Percentiles rank a stretch among this genome's conserved stretches.
These are phyloP conservation scores for Lipomyces starkeyi DNA, from an alignment of 805 yeast genomes.

Conservation along the genomic window DNA sequence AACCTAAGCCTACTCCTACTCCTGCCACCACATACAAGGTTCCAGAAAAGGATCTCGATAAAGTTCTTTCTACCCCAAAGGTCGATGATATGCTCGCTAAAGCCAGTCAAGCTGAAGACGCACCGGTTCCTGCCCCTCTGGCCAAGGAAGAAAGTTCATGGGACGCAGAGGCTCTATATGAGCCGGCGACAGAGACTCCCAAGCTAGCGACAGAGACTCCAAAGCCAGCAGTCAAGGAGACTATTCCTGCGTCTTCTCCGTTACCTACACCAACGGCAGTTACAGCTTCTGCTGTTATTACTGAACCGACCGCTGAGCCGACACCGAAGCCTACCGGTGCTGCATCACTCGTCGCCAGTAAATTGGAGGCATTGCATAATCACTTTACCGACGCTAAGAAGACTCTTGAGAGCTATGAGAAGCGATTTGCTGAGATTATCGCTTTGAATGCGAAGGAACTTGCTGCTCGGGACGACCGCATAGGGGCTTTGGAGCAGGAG, in stretches of 20 bases:
- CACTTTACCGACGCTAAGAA: slow-evolving; percentile 18
- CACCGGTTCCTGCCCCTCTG: slow-evolving; percentile 34
- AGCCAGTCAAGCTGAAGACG: slow-evolving; percentile 53
- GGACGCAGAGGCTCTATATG: slow-evolving; percentile 47
- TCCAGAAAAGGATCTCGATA: slow-evolving; percentile 56
- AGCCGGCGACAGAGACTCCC: slow-evolving; percentile 13
- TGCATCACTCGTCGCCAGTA: slow-evolving; percentile 16
- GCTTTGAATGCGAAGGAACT: slow-evolving; percentile 34
- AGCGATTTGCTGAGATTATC: slow-evolving; percentile 29
- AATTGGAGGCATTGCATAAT: slow-evolving; percentile 30
- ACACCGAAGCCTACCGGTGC: slow-evolving; percentile 24
- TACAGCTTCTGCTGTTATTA: slow-evolving; percentile 14
- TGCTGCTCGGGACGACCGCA: slow-evolving; percentile 36
- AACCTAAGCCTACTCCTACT: slow-evolving; percentile 39
- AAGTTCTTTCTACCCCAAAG: slow-evolving; percentile 54
- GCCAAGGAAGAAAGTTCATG: slow-evolving; percentile 44
- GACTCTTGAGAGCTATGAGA: slow-evolving; percentile 26
- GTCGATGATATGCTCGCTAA: slow-evolving; percentile 57
- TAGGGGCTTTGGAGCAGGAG: slow-evolving; percentile 39
- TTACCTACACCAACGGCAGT: slow-evolving; percentile 2
- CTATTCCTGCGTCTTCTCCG: slow-evolving; percentile 16
- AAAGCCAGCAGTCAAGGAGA: slow-evolving; percentile 4
- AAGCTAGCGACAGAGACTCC: background rate
- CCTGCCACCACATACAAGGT: slow-evolving; percentile 43
- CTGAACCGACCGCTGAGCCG: slow-evolving; percentile 29